Base-by-base conservation (phyloP, 805 yeast genomes). In the Dipodascus albidus region DNA sequence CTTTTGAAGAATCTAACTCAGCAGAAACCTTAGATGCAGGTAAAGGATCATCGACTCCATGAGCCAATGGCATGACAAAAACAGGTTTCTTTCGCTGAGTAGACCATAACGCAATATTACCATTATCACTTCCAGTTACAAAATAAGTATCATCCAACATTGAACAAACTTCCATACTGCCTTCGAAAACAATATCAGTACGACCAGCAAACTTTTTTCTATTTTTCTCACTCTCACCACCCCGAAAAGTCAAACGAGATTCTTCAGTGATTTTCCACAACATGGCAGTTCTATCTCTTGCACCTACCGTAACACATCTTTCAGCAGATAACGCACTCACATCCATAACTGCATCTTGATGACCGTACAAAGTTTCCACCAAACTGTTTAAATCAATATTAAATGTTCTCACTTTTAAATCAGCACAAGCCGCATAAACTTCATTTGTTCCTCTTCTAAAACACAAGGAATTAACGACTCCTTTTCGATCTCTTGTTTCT, bases 211-310 rank as follows among this genome's bases (percentile, higher is more conserved):
- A 59, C 71, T 70, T 59, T 70, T 59, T 62, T 69, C 57, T 64
- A 67, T 67, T 67, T 74, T 21, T 4, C 60, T 70, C 79, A 50
- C 67, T 72, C 63, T 88, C 96, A 55, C 95, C 96, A 57, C 96
- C 96, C 65, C 96, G 79, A 67, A 91, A 91, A 0, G 96, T 89
- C 62, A 93, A 77, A 64, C 97, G 80, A 1, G 95, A 82, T 70
- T 93, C 99, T 62, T 93, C 99, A 23, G 96, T 81, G 59, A 93
- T 88, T 67, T 93, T 93, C 99, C 99, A 93, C 62, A 87, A 74
- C 83, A 95, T 85, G 8, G 91, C 96, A 3, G 96, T 87, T 62
- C 95, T 82, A 70, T 93, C 99, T 61, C 98, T 80, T 2, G 95
- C 77, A 17, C 99, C 99, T 31, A 91, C 98, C 23, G 96, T 87